Conservation (phyloP, 208 protist genomes). For the Leishmania gerbilli region DNA sequence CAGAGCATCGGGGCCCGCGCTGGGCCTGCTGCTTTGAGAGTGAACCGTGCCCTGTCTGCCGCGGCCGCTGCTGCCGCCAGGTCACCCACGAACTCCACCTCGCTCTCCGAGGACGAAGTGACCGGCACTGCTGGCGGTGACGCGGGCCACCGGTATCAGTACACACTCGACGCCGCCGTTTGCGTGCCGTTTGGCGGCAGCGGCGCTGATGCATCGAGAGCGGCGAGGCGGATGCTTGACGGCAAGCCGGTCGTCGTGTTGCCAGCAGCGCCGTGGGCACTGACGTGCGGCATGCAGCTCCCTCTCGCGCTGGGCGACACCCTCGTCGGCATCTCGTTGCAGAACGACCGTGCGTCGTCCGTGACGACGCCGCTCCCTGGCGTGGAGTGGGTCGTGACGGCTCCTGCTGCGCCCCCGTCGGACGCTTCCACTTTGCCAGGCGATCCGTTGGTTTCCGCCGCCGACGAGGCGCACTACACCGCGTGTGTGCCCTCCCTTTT, state of each 20-base stretch:
- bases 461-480: background rate
- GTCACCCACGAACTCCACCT: slow-evolving; percentile 28
- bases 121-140: background rate
- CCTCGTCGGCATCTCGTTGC: slow-evolving; percentile 41
- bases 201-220: background rate
- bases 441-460: background rate
- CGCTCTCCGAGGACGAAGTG: slow-evolving; percentile 25
- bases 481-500: slow-evolving; percentile 25
- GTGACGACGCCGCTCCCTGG: slow-evolving; percentile 24
- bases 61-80: background rate
- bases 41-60: slow-evolving; percentile 19
- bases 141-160: slow-evolving; percentile 13
- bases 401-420: background rate
- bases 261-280: slow-evolving; percentile 31
- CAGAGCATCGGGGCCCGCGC: slow-evolving; percentile 29
- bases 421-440: background rate
- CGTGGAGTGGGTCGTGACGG: slow-evolving; percentile 24
- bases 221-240: slow-evolving; percentile 10
- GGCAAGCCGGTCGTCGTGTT: slow-evolving; percentile 15
- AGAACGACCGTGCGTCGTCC: slow-evolving; percentile 44
- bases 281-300: slow-evolving; percentile 51
- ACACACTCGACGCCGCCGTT: slow-evolving; percentile 28
- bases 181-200: slow-evolving; percentile 20
- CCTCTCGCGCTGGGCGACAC: slow-evolving; percentile 54
- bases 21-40: slow-evolving; percentile 24